Base-by-base conservation (phyloP, 805 yeast species). In the Starmerella bombicola region DNA sequence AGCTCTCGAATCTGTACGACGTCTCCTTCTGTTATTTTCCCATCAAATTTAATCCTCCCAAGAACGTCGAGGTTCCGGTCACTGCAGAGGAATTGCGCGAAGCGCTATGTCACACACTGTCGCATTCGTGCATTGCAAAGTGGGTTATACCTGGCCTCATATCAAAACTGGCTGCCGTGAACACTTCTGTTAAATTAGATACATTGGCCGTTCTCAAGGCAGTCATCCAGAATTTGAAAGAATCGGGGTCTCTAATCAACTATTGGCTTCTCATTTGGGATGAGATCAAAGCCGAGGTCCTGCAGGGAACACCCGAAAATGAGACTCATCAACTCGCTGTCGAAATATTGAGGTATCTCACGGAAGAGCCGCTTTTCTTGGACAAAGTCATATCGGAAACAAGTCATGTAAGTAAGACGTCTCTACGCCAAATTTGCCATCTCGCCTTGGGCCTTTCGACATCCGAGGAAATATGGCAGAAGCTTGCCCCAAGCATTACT, bases 21-120 rank as follows among this genome's bases (percentile, higher is more conserved):
- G 74, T 80, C 26, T 67, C 83, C 30, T 93, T 88, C 57, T 91
- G 98, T 60, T 91, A 91, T 62, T 91, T 88, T 64, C 99, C 99
- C 10, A 86, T 91, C 32, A 80, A 95, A 1, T 91, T 93, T 62
- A 77, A 76, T 43, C 95, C 97, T 1, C 95, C 97, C 3, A 66
- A 69, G 50, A 82, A 82, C 57, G 95, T 88, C 52, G 86, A 91
- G 0, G 84, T 85, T 57, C 74, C 77, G 47, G 80, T 84, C 48
- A 74, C 94, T 0, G 73, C 84, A 1, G 71, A 68, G 1, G 80
- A 84, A 40, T 65, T 93, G 50, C 83, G 82, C 55, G 33, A 53
- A 9, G 68, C 72, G 5, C 64, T 91, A 40, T 67, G 86, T 50
- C 50, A 54, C 1, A 78, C 86, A 3, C 30, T 53, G 66, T 84